Evolutionary conservation across 2,329 filamentous ascomycete species (phyloP).

Genomic region (Penicillium sp.): DNA sequence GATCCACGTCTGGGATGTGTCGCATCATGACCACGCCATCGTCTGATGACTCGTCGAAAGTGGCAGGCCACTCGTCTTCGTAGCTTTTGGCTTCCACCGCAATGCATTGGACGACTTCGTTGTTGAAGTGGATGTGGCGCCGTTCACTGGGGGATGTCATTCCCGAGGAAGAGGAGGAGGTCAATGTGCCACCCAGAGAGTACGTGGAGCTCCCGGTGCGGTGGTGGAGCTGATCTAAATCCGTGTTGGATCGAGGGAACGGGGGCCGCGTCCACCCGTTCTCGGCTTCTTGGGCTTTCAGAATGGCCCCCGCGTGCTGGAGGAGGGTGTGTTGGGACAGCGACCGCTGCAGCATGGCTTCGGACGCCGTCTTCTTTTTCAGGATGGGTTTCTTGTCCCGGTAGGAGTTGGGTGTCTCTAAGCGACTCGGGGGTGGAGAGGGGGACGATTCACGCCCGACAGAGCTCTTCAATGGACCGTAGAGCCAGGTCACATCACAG

Average conservation of each 20-base stretch:
- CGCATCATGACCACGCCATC: constrained; percentile 84
- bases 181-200: constrained; percentile 59
- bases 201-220: constrained; percentile 57
- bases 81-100: constrained; percentile 85
- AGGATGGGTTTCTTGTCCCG: constrained; percentile 83
- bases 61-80: constrained; percentile 44
- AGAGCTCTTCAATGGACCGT: constrained; percentile 84
- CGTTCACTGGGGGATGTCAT: constrained; percentile 64
- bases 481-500: constrained; percentile 96
- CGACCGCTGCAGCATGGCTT: constrained; percentile 88
- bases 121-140: constrained; percentile 94
- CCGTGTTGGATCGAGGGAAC: constrained; percentile 66
- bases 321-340: constrained; percentile 84
- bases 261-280: constrained; percentile 54
- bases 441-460: constrained; percentile 33
- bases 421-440: constrained; percentile 54
- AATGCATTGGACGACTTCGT: constrained; percentile 93
- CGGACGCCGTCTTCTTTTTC: constrained; percentile 95
- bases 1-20: constrained; percentile 55
- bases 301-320: constrained; percentile 82
- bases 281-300: constrained; percentile 75
- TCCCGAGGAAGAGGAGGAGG: constrained; percentile 71
- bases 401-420: constrained; percentile 68
- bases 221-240: constrained; percentile 65
- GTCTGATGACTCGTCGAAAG: constrained; percentile 63